Evolutionary conservation across 2,329 filamentous ascomycete genomes (phyloP).

Genomic region (Geoglossum cookeanum): DNA sequence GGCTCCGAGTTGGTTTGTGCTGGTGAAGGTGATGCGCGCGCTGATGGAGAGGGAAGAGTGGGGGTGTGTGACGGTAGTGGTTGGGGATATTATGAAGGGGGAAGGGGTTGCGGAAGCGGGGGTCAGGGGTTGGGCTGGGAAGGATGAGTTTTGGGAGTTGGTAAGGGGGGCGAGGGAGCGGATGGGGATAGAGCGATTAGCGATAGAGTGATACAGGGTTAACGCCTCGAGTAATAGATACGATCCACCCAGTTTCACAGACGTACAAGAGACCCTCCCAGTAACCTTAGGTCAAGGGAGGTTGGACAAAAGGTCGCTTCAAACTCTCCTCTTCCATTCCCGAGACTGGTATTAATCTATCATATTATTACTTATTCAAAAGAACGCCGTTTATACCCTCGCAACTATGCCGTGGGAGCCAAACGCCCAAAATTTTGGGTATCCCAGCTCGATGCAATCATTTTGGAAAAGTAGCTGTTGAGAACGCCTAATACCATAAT

Average conservation of each 20-base stretch:
- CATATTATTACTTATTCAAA: too few species aligned
- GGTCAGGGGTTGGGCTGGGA: constrained; percentile 1
- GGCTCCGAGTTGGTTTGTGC: constrained; percentile 23
- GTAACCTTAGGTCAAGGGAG: too few species aligned
- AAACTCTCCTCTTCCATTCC: too few species aligned
- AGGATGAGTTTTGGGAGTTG: constrained; percentile 4
- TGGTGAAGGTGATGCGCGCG: constrained; percentile 20
- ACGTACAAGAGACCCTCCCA: too few species aligned
- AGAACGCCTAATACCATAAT: too few species aligned
- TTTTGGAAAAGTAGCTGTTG: not conserved
- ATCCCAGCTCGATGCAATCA: not conserved
- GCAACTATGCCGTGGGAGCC: not conserved
- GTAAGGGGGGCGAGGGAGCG: not conserved
- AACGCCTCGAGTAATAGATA: too few species aligned
- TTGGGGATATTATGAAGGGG: constrained; percentile 19
- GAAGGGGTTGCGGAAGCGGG: constrained; percentile 14
- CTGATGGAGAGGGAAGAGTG: constrained; percentile 20
- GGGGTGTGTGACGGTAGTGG: constrained; percentile 17
- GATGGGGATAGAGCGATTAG: not conserved
- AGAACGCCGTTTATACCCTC: not conserved
- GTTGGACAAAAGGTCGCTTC: not conserved
- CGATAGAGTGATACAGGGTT: not conserved
- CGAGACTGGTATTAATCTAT: too few species aligned
- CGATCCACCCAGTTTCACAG: too few species aligned
- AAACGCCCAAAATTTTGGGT: not conserved